Base-by-base conservation (phyloP, 2,329 filamentous ascomycete genomes). In the Diaporthe amygdali region DNA sequence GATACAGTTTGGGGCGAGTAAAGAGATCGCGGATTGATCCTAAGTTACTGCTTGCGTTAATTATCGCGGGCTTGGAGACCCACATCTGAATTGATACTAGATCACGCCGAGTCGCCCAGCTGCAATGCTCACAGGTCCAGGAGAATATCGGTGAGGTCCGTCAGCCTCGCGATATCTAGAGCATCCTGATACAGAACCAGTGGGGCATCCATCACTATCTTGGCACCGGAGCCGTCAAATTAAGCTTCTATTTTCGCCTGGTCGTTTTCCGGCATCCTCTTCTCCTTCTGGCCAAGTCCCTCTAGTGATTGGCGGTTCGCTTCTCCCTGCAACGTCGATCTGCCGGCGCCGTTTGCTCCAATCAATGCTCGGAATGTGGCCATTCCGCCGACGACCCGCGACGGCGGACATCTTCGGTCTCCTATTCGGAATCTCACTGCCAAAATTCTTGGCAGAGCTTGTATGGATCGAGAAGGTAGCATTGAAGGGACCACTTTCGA, bases 391-490 rank as follows among this genome's bases (percentile, higher is more conserved):
- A 46, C 56, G 56, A 61, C 56, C 22, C 25, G 56, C 56, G 44
- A 30, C 17, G 39, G 25, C 25, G 25, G 56, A 32, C 39, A 8
- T 25, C 20, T 34, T 46, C 56, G 56, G 56, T 47, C 41, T 47
- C 59, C 59, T 44, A 17, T 47, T 63, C 59, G 59, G 59, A 63
- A 22, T 27, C 59, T 20, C 30, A 20, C 17, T 54, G 32, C 17
- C 27, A 17, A 20, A 34, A 17, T 7, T 7, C 56, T 63, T 63
- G 59, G 59, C 59, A 34, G 59, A 47, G 59, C 59, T 63, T 63
- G 59, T 63, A 63, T 63, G 41, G 59, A 63, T 63, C 27, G 59
- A 63, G 59, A 63, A 63, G 59, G 59, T 63, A 27, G 59, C 59
- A 63, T n/a, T 2, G 9, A 10, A 10, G n/a, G 51, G 51, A 20